These are phyloP conservation scores for Vitis rupestris DNA, from an alignment of 164 flowering plant species.

Conservation along the genomic window DNA sequence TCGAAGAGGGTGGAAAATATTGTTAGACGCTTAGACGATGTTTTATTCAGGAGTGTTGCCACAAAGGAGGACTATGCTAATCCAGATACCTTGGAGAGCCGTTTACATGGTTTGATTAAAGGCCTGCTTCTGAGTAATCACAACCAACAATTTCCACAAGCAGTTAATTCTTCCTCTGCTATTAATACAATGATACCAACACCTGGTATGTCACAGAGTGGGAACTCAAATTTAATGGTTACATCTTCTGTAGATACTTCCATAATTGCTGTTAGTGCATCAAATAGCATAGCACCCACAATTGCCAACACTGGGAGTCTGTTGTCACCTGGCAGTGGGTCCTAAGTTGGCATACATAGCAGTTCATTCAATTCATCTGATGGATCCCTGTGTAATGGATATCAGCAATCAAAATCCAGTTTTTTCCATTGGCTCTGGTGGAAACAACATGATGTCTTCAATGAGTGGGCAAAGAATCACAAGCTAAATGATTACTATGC, in stretches of 20 bases:
- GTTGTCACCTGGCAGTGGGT: conserved; percentile 41
- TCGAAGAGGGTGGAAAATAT: too few species aligned
- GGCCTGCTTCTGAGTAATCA: conserved; percentile 32
- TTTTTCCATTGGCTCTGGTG: too few species aligned
- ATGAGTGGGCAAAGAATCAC: too few species aligned
- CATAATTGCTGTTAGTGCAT: conserved; percentile 34
- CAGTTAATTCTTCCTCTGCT: conserved; percentile 59
- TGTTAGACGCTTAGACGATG: too few species aligned
- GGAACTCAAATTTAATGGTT: conserved; percentile 47
- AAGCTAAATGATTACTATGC: too few species aligned
- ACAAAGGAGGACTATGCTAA: conserved; percentile 69
- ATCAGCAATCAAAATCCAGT: conserved; percentile 74
- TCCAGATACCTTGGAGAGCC: conserved; percentile 65
- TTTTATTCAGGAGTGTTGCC: too few species aligned
- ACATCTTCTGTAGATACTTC: conserved; percentile 58
- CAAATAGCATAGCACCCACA: conserved; percentile 36
- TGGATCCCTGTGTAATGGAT: conserved; percentile 68
- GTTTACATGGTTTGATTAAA: conserved; percentile 50
- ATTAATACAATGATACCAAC: conserved; percentile 94
- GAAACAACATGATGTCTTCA: too few species aligned
- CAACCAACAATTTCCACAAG: conserved; percentile 43
- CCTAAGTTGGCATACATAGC: conserved; percentile 43
- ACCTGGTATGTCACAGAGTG: conserved; percentile 77
- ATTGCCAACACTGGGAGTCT: conserved; percentile 49
- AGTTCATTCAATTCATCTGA: conserved; percentile 54